Evolutionary conservation across 2,329 filamentous ascomycete species (phyloP).

Genomic region (Aspergillus brasiliensis): DNA sequence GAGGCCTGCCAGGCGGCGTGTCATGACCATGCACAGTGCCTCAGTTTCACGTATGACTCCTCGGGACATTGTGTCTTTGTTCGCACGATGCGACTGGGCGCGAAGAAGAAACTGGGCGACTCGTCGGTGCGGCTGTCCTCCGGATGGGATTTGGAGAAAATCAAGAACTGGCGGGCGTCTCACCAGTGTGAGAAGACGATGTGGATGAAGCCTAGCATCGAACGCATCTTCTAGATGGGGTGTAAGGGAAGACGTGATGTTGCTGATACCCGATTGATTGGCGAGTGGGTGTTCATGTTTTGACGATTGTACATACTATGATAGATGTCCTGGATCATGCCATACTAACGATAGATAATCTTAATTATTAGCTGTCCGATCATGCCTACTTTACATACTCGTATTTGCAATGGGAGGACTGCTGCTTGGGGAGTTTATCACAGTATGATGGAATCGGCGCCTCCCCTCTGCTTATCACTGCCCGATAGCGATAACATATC

Average conservation of each 20-base stretch:
- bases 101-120: constrained; percentile 12
- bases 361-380: neutral
- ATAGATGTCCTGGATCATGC: constrained; percentile 2
- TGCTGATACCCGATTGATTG: neutral
- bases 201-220: constrained; percentile 16
- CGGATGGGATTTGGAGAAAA: constrained; percentile 33
- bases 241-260: neutral
- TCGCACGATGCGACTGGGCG: constrained; percentile 26
- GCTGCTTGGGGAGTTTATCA: no score
- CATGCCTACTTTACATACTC: neutral
- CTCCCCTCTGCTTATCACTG: neutral
- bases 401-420: neutral
- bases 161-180: constrained; percentile 22
- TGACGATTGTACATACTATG: constrained; percentile 9
- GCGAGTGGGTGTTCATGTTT: neutral
- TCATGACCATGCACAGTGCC: constrained; percentile 26
- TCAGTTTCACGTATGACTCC: constrained; percentile 30
- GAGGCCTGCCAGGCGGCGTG: constrained; percentile 31
- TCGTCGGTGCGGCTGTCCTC: constrained; percentile 19
- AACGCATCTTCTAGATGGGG: constrained; percentile 14
- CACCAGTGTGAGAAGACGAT: constrained; percentile 21
- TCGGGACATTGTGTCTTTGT: constrained; percentile 27
- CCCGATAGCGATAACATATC: neutral
- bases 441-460: no score
- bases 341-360: constrained; percentile 1